A percentile compares a stretch with the other conserved stretches of the same genome.
Evolutionary conservation across 2,329 filamentous ascomycete species (phyloP).

Genomic region (Ophiobolus disseminans): DNA sequence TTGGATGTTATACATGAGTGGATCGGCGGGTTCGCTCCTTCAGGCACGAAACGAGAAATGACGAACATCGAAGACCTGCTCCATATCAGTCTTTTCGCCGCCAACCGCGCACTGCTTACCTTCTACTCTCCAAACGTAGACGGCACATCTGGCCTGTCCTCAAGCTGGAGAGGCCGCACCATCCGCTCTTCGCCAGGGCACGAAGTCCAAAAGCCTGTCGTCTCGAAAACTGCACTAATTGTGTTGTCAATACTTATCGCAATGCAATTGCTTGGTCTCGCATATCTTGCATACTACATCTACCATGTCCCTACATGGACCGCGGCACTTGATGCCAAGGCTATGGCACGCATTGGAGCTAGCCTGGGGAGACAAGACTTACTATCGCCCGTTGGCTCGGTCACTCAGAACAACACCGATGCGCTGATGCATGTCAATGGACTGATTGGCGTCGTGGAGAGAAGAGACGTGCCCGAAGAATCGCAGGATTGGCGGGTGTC

Average conservation of each 20-base stretch:
- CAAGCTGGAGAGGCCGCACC: not conserved
- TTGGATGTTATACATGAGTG: not conserved
- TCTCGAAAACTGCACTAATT: not conserved
- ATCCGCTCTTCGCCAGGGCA: not conserved
- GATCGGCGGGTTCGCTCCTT: not conserved
- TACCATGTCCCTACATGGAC: constrained; percentile 15
- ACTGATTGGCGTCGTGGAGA: not conserved
- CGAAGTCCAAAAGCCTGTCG: constrained; percentile 2
- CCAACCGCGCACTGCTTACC: not conserved
- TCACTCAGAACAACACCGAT: not conserved
- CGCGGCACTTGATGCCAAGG: constrained; percentile 8
- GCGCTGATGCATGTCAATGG: not conserved
- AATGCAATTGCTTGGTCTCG: constrained; percentile 9
- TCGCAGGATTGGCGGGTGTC: not conserved
- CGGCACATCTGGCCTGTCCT: not conserved
- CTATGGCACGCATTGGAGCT: constrained; percentile 10
- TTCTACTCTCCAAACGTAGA: not conserved
- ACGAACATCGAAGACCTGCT: not conserved
- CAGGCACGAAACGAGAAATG: not conserved
- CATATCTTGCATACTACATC: constrained; percentile 12
- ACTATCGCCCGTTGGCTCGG: not conserved
- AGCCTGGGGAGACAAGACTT: not conserved
- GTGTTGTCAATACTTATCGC: constrained; percentile 6
- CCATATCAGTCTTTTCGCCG: constrained; percentile 1
- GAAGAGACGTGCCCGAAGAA: not conserved